These are phyloP conservation scores for Phlegmacium glaucopus DNA, from an alignment of 768 basidiomycete genomes.

Conservation along the genomic window DNA sequence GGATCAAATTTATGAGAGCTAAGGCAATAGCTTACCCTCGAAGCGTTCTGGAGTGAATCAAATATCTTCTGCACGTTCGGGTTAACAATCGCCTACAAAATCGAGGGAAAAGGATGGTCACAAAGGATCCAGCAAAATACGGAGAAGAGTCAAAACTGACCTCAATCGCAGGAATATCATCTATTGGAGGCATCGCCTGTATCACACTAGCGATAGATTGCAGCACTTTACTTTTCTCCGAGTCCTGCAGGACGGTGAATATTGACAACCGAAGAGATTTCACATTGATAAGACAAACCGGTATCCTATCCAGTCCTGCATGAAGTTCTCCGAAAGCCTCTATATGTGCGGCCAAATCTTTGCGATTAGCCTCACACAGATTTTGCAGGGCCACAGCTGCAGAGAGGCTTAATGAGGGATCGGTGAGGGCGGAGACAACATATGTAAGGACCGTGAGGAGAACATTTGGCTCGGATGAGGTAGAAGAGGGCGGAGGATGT, in stretches of 20 bases:
- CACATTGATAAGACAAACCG: conserved; percentile 38
- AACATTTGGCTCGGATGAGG: conserved; percentile 34
- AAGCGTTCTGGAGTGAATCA: conserved; percentile 52
- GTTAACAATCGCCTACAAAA: conserved; percentile 60
- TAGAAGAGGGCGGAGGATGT: conserved; percentile 12
- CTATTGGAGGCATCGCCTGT: conserved; percentile 78
- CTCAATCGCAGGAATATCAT: conserved; percentile 76
- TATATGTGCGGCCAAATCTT: conserved; percentile 81
- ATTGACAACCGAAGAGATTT: neutral
- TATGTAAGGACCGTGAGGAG: conserved; percentile 66
- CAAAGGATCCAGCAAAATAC: neutral
- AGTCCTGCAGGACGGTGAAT: conserved; percentile 45
- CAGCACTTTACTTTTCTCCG: conserved; percentile 86
- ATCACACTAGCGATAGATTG: conserved; percentile 93
- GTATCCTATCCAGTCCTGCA: conserved; percentile 68
- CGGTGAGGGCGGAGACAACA: conserved; percentile 67
- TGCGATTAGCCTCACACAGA: conserved; percentile 85
- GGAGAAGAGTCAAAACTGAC: conserved; percentile 32
- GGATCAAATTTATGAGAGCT: neutral
- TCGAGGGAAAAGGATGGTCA: neutral
- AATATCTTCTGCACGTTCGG: conserved; percentile 71
- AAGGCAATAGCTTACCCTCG: conserved; percentile 37
- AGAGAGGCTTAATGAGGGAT: conserved; percentile 57
- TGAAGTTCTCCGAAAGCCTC: conserved; percentile 82
- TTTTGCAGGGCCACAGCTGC: conserved; percentile 84